Conservation (phyloP, 129 eudicot species). For the Rutidosis leptorrhynchoides region DNA sequence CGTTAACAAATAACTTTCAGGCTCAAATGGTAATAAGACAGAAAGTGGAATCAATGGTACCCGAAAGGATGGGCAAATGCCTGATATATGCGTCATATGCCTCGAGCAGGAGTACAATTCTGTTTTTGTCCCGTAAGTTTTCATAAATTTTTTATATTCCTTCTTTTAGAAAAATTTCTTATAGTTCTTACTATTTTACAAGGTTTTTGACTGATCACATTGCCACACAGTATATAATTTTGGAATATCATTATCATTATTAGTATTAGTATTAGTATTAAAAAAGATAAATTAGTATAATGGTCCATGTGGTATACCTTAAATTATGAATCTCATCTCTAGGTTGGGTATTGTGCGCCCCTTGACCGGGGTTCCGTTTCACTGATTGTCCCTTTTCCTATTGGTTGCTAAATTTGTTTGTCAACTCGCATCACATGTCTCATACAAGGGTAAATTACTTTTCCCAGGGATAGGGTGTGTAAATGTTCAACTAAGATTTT, state of each 20-base stretch:
- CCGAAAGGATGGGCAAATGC: conserved; percentile 59
- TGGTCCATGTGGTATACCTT: too few species aligned
- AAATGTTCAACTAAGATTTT: too few species aligned
- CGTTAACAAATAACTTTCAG: conserved; percentile 27
- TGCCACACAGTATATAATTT: too few species aligned
- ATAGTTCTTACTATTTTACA: background rate
- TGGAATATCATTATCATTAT: too few species aligned
- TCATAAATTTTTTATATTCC: background rate
- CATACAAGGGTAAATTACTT: background rate
- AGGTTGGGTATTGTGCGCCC: too few species aligned
- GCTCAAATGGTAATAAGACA: conserved; percentile 37
- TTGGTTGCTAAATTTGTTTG: background rate
- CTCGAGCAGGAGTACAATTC: conserved; percentile 91
- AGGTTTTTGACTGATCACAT: too few species aligned
- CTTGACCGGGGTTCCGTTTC: background rate
- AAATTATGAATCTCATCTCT: too few species aligned
- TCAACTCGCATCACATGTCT: background rate
- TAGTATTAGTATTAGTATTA: too few species aligned
- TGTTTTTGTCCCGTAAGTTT: conserved; percentile 93
- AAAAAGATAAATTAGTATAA: too few species aligned
- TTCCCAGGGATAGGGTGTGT: background rate
- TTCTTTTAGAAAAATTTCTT: background rate
- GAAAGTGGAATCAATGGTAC: conserved; percentile 54
- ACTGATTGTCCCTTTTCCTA: background rate
- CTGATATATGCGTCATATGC: conserved; percentile 94